Conservation (phyloP, 306 rosid species). For the Amphicarpaea edgeworthii region DNA sequence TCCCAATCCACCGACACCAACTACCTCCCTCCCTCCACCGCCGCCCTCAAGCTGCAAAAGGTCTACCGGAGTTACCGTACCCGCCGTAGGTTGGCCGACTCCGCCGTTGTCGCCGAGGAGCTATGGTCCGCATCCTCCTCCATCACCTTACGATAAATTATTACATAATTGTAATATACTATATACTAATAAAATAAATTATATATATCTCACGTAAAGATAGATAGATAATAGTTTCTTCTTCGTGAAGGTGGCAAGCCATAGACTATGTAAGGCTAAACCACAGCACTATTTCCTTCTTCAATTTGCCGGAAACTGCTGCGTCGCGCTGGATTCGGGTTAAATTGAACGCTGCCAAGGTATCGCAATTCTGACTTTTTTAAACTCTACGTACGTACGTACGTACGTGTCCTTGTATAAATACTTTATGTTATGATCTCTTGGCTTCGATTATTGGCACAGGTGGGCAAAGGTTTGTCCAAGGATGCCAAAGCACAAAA, state of each 20-base stretch:
- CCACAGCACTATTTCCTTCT: slow-evolving; percentile 30
- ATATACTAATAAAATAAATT: too few relatives aligned
- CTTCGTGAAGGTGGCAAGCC: slow-evolving; percentile 28
- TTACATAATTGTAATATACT: too few relatives aligned
- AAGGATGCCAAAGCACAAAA: slow-evolving; percentile 14
- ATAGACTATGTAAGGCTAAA: slow-evolving; percentile 20
- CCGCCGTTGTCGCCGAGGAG: slow-evolving; percentile 32
- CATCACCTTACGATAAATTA: too few relatives aligned
- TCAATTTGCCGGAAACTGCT: slow-evolving; percentile 25
- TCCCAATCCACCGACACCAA: slow-evolving; percentile 22
- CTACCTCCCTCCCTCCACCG: slow-evolving; percentile 8
- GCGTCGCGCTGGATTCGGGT: slow-evolving; percentile 21
- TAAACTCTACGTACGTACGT: too few relatives aligned
- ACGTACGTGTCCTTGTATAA: too few relatives aligned
- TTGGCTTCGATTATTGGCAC: neutral
- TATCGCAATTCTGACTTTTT: too few relatives aligned
- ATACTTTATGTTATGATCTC: neutral
- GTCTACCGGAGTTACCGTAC: slow-evolving; percentile 33
- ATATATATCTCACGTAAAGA: too few relatives aligned
- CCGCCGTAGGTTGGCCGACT: slow-evolving; percentile 27
- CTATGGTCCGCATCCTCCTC: neutral
- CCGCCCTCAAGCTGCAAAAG: slow-evolving; percentile 9
- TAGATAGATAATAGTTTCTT: too few relatives aligned
- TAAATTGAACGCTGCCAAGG: slow-evolving; percentile 31
- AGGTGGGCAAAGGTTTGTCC: slow-evolving; percentile 34